Base-by-base conservation (phyloP, 805 yeast genomes). In the Starmerella bombicola region DNA sequence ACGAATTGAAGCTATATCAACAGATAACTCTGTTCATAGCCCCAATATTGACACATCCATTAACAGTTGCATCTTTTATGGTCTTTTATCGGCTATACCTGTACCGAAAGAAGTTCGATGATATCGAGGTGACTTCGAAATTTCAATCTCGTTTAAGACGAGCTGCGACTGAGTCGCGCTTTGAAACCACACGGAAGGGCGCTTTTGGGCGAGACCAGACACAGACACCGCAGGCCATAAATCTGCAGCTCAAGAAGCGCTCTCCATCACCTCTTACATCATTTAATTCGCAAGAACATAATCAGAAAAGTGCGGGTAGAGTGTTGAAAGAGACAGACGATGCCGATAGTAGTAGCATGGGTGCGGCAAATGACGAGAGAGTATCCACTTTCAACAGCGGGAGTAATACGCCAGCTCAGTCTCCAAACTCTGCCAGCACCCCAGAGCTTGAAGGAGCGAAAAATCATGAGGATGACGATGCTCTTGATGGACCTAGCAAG, bases 51-150 rank as follows among this genome's bases (percentile, higher is more conserved):
- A 72, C 93, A 3, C 85, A 94, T 0, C 97, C 97, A 1, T 81
- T 91, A 17, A 78, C 79, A 55, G 82, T 93, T 40, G 93, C 91
- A 57, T 74, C 93, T 0, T 69, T 73, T 1, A 64, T 91, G 26
- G 76, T 84, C 7, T 74, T 83, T 47, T 64, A 86, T 8, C 70
- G 98, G 37, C 64, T 91, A 34, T 82, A 81, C 57, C 81, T 94
- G 83, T 91, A 82, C 60, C 94, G 85, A 57, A 72, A 83, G 49
- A 71, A 78, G 51, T 84, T 91, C 60, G 88, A 83, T 56, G 74
- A 78, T 50, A 86, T 91, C 57, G 78, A 78, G 46, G 73, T 68
- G 44, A 69, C 70, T 39, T 82, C 96, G n/a, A 81, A 80, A 54
- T 57, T 73, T 44, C 80, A 86, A 57, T 80, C 76, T 58, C 73